Evolutionary conservation across 495 filamentous ascomycete species (phyloP), one percentile per base, ranked within the genome.

Genomic region (Trichoderma orchidacearum): DNA sequence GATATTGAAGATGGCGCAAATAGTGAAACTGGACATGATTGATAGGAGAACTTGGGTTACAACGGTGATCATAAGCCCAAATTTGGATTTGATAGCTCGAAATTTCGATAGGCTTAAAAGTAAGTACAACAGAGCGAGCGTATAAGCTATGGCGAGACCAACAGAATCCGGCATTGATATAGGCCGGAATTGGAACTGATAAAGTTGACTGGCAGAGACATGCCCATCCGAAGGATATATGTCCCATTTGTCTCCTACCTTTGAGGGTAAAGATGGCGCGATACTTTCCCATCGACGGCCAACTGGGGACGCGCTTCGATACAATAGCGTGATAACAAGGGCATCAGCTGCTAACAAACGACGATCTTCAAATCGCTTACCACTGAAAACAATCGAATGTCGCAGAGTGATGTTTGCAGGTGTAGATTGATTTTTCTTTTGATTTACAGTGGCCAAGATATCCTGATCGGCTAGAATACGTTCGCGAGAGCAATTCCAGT

Each of bases 301-400:
- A 11, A 83, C 69, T 9, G 71, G 75, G 1, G 81, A 81, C 53
- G 82, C 73, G 29, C 77, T 69, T 35, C 67, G 76, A 64, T 87
- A 83, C 56, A 88, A 77, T 27, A 88, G 66, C 35, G 83, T 87
- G 58, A 89, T 82, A 50, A 89, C 85, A 23, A 89, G 70, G 12
- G 85, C 84, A 67, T 89, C 85, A 0, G 82, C 85, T 7, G 82
- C 83, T 7, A 80, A 68, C 21, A 89, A 71, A 34, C 71, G 69
- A 11, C 79, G 72, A 57, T 83, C 75, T 27, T 79, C 73, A 60
- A 86, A 86, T 35, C 77, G 74, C 61, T 88, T 88, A 11, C 85
- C 85, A 55, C 84, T 85, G 64, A 89, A 88, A 15, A 88, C 83
- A 30, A 83, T 84, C 12, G 83, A 84, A 65, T 84, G 86, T 8